A percentile compares a stretch with the other conserved stretches of the same genome.
These are phyloP conservation scores for Gaultheria prostrata DNA, from an alignment of 148 eudicot species.

Conservation along the genomic window DNA sequence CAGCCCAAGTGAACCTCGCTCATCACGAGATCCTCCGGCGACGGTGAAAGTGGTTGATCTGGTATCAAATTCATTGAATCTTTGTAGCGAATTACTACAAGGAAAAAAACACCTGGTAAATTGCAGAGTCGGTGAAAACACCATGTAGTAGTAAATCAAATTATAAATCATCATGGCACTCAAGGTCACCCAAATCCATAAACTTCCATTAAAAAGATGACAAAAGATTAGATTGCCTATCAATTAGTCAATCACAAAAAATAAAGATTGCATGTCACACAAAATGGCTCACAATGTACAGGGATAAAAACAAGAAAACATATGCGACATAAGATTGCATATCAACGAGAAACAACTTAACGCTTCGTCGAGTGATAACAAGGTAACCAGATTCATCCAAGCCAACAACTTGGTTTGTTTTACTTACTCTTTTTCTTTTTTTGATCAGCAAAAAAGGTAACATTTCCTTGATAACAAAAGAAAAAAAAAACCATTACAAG, in stretches of 20 bases:
- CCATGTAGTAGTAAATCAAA: too few relatives aligned
- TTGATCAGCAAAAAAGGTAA: too few relatives aligned
- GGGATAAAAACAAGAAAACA: not conserved
- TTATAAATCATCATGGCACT: not conserved
- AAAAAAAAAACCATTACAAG: too few relatives aligned
- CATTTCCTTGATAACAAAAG: too few relatives aligned
- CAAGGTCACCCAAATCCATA: not conserved
- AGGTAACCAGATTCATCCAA: constrained; percentile 94
- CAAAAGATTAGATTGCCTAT: too few relatives aligned
- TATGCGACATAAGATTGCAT: not conserved
- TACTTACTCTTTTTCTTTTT: too few relatives aligned
- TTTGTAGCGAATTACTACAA: not conserved
- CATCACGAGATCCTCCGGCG: constrained; percentile 62
- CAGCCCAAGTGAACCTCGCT: constrained; percentile 95
- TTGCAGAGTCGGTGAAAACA: too few relatives aligned
- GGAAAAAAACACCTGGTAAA: not conserved
- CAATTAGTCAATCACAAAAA: too few relatives aligned
- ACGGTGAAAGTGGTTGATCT: constrained; percentile 9
- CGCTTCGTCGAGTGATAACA: constrained; percentile 54
- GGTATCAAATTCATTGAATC: not conserved
- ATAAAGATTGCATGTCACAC: not conserved
- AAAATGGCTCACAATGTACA: not conserved
- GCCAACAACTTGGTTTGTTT: constrained; percentile 18
- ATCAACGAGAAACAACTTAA: constrained; percentile 30
- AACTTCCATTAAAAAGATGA: too few relatives aligned